Percentiles rank a stretch among this genome's conserved stretches.
These are phyloP conservation scores for Sonneratia alba DNA, from an alignment of 345 rosid species.

Conservation along the genomic window DNA sequence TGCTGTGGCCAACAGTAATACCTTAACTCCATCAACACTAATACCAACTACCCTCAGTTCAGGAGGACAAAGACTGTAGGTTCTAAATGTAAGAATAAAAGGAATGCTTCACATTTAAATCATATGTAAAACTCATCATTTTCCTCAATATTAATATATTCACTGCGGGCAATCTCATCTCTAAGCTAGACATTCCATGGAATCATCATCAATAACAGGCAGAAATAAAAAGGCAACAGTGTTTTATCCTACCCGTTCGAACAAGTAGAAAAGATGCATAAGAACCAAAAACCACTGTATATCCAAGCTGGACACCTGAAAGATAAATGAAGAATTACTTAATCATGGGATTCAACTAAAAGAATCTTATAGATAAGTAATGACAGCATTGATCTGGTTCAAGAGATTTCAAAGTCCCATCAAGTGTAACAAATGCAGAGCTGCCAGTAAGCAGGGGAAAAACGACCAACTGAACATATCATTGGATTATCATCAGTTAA, in stretches of 20 bases:
- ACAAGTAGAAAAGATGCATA: conserved; percentile 87
- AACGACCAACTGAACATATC: neutral
- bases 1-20: neutral
- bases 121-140: neutral
- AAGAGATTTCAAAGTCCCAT: neutral
- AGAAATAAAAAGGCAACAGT: neutral
- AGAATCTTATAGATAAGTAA: neutral
- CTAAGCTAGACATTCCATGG: neutral
- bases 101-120: neutral
- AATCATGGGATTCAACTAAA: neutral
- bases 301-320: conserved; percentile 86
- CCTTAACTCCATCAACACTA: neutral
- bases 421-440: neutral
- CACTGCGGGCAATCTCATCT: too few species aligned
- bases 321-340: neutral
- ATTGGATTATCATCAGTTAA: too few species aligned
- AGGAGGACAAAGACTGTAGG: neutral
- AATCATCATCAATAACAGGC: neutral
- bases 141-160: neutral
- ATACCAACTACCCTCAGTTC: neutral
- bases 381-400: neutral
- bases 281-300: conserved; percentile 79
- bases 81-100: neutral
- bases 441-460: neutral
- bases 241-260: conserved; percentile 55